Evolutionary conservation across 805 yeast genomes (phyloP), one percentile per base, ranked within the genome.

Genomic region (Kuraishia piskuri): DNA sequence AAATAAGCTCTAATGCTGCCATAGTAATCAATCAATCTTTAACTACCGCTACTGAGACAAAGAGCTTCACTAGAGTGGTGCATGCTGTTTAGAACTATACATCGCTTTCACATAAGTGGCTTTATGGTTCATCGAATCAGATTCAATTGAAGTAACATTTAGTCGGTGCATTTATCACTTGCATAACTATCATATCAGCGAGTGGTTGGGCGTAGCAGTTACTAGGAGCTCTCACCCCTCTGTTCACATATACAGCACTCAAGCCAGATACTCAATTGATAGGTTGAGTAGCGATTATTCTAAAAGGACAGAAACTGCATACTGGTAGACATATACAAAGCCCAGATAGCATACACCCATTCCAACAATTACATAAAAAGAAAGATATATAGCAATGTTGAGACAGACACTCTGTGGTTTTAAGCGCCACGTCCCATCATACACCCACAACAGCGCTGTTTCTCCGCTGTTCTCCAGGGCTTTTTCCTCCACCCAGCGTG

Each of bases 401-500:
- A 31, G 40, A 31, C 40, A 31, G 40, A 31, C 40, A 31, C 40
- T 31, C 17, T 31, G n/a, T 31, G 40, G 40, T n/a, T n/a, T 31
- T 31, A 31, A 12, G 17, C 40, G 40, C 40, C 40, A 31, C 14
- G 40, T 12, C 17, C 40, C 40, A 31, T 14, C 40, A 31, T 31
- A 31, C 40, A 31, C 40, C 14, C 40, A n/a, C 40, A 12, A n/a
- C 40, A 12, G 40, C 14, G 17, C 40, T n/a, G 14, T 31, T 31
- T 8, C 40, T 3, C 40, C 40, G 4, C 17, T 12, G n/a, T 31
- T 31, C 40, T 12, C 40, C 40, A 25, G 53, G 31, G 37, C 52
- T n/a, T 58, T 61, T 48, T 63, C 60, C 45, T 22, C 40, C 4
- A 48, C 60, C 10, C 53, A 45, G 12, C 65, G 66, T 2, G 58